Conservation (phyloP, 2,329 filamentous ascomycete genomes). For the Diaporthe caulivora region DNA sequence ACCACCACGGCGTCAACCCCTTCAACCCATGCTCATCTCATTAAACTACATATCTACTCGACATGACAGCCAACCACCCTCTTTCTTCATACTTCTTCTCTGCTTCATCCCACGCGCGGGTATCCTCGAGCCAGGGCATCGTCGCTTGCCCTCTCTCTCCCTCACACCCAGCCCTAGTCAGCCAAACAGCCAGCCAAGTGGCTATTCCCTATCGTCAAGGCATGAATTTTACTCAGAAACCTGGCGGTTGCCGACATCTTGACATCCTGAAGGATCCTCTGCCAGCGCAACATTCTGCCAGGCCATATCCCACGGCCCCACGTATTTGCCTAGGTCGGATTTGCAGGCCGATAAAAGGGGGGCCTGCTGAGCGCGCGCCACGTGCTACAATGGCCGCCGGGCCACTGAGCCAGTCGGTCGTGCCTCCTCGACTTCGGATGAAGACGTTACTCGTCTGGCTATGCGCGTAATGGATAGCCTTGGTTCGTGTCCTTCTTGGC, state of each 20-base stretch:
- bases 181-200: conserved; percentile 6
- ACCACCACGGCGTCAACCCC: neutral
- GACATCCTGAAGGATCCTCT: neutral
- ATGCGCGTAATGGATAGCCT: neutral
- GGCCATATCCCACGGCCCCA: neutral
- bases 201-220: conserved; percentile 7
- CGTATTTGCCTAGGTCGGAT: neutral
- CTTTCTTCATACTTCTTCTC: neutral
- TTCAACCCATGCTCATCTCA: neutral
- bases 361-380: conserved; percentile 34
- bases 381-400: conserved; percentile 26
- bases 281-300: conserved; percentile 17
- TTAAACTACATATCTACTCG: neutral
- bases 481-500: neutral
- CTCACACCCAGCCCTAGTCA: too few relatives aligned
- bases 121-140: neutral
- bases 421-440: neutral
- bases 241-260: neutral
- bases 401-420: conserved; percentile 13
- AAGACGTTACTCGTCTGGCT: neutral
- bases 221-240: neutral
- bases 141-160: neutral
- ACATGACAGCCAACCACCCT: neutral
- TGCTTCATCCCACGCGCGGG: conserved; percentile 31
- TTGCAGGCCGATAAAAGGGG: neutral